Evolutionary conservation across 2,329 filamentous ascomycete species (phyloP), one percentile per base, ranked within the genome.

Genomic region (Nannizzia gypsea): DNA sequence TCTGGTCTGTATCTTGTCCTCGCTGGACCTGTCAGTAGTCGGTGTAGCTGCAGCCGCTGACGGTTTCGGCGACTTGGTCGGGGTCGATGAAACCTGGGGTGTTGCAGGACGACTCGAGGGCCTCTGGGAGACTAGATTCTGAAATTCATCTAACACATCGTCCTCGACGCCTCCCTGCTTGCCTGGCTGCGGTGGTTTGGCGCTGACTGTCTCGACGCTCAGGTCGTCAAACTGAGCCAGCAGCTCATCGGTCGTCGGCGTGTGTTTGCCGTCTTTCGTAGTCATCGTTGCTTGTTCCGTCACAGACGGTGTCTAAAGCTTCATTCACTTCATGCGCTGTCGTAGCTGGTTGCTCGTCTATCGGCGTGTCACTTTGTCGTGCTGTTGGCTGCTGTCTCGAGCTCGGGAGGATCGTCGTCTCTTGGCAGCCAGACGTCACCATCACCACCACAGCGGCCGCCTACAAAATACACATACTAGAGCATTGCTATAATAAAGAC

Each of bases 81-180:
- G 77, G 58, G 78, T 76, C 24, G 78, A 74, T 52, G 78, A 78
- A 62, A 81, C 83, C 50, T 81, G 79, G 42, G 92, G 93, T 1
- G 92, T 97, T 68, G 89, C 86, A 15, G 92, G 89, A 55, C 91
- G 85, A 64, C 85, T 85, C 63, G 78, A 69, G 34, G 88, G 81
- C 69, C 86, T 79, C 71, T 88, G 84, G 59, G 83, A 80, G 67
- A 84, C 89, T 48, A 95, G 83, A 66, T 86, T 85, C 72, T 95
- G 89, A 63, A 97, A 83, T 67, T 96, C 91, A 63, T 90, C 90
- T 42, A 97, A 81, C 61, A 92, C 84, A 71, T 96, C 90, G 66
- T 89, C 81, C 67, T 86, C 81, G 15, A 69, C 67, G 62, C 72
- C 69, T n/a, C 56, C 57, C 22, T 63, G 48, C 8, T 40, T 13